phyloP scores from a whole-genome alignment of 1,284 basidiomycete genomes.

The Naganishia liquefaciens region DNA sequence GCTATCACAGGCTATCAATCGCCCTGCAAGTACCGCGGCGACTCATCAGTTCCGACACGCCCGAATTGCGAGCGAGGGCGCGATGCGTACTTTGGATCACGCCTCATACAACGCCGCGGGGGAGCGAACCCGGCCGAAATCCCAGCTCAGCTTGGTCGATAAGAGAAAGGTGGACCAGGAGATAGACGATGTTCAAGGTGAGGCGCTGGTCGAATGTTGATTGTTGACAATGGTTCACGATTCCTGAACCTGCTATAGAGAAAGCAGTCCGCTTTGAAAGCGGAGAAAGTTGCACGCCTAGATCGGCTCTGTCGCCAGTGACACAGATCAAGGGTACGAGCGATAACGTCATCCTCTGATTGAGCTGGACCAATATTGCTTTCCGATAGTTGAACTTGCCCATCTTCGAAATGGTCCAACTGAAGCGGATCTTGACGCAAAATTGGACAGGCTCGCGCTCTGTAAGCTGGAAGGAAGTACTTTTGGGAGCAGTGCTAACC shows the following conservation, averaged over 20 bases:
- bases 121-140: not conserved
- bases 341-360: no score
- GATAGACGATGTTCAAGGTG: not conserved
- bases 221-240: no score
- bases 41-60: conserved; percentile 23
- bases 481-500: conserved; percentile 12
- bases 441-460: conserved; percentile 46
- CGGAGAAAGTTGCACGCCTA: conserved; percentile 28
- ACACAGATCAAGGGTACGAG: conserved; percentile 4
- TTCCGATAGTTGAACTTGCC: conserved; percentile 22
- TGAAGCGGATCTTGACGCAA: conserved; percentile 40
- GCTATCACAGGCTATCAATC: no score
- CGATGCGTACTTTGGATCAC: conserved; percentile 2
- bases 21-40: not conserved
- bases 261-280: conserved; percentile 6
- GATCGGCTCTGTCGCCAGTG: not conserved
- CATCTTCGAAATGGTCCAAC: conserved; percentile 35
- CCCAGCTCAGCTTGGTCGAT: conserved; percentile 4
- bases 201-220: not conserved
- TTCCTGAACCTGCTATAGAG: not conserved
- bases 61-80: conserved; percentile 28
- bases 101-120: not conserved
- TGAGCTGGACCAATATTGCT: not conserved
- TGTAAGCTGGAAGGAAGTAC: conserved; percentile 22
- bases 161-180: no score